These are phyloP conservation scores for Teratosphaeria destructans DNA, from an alignment of 2,329 filamentous ascomycete species.

Conservation along the genomic window DNA sequence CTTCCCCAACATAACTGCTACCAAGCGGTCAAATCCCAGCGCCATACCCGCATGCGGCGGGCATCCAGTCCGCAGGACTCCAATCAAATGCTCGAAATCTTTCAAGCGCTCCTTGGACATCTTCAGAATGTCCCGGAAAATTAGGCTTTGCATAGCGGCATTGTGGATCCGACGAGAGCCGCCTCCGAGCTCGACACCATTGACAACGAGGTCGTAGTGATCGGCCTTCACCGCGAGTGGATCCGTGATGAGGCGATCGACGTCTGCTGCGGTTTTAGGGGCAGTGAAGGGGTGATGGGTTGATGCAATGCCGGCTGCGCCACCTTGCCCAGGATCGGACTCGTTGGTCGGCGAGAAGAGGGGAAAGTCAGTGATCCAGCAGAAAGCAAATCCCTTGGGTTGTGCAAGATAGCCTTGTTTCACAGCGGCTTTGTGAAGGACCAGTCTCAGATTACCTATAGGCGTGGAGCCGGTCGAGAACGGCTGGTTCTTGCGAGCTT, in stretches of 20 bases:
- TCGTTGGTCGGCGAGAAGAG: conserved; percentile 69
- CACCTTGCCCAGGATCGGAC: conserved; percentile 67
- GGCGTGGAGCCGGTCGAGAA: conserved; percentile 62
- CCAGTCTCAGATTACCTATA: conserved; percentile 61
- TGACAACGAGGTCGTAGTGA: conserved; percentile 92
- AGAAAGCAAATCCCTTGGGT: conserved; percentile 51
- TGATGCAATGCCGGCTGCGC: conserved; percentile 65
- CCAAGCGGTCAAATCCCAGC: conserved; percentile 78
- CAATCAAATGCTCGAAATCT: conserved; percentile 76
- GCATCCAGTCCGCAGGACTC: conserved; percentile 73
- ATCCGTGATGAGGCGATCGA: conserved; percentile 61
- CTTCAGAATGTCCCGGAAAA: conserved; percentile 73
- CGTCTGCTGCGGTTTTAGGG: conserved; percentile 59
- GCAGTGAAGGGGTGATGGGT: conserved; percentile 97
- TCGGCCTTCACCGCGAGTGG: conserved; percentile 68
- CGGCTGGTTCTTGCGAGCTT: conserved; percentile 59
- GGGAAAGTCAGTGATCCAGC: conserved; percentile 86
- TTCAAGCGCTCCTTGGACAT: conserved; percentile 62
- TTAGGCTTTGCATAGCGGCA: conserved; percentile 68
- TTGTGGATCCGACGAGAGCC: conserved; percentile 88
- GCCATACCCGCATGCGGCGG: conserved; percentile 92
- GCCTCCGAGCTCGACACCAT: conserved; percentile 87
- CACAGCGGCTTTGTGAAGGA: conserved; percentile 59
- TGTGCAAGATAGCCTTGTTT: conserved; percentile 47
- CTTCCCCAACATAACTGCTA: conserved; percentile 67